phyloP scores from a whole-genome alignment of 2,329 filamentous ascomycete genomes.

The Mollisia scopiformis region DNA sequence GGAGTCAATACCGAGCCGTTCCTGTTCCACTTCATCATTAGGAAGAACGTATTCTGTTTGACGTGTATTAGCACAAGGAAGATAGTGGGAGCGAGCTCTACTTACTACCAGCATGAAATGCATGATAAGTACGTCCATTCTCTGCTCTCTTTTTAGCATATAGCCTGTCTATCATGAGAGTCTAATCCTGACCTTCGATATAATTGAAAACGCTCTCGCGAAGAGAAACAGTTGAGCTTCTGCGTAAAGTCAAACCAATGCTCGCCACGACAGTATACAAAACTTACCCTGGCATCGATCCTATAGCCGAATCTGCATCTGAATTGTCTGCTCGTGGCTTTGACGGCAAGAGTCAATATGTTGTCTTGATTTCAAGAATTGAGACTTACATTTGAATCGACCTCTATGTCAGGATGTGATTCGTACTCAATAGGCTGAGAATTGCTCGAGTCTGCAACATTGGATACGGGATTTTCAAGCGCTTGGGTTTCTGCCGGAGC shows the following conservation, averaged over 20 bases:
- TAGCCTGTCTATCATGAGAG: neutral
- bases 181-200: neutral
- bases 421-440: neutral
- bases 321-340: neutral
- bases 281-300: neutral
- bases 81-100: neutral
- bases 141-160: slow-evolving; percentile 31
- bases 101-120: slow-evolving; percentile 42
- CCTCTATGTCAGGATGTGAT: neutral
- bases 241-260: neutral
- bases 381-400: neutral
- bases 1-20: slow-evolving; percentile 16
- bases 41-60: slow-evolving; percentile 30
- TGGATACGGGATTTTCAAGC: neutral
- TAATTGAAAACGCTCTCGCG: neutral
- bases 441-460: neutral
- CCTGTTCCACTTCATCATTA: slow-evolving; percentile 27
- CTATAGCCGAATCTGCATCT: neutral
- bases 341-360: neutral
- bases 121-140: slow-evolving; percentile 52
- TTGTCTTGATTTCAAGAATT: neutral
- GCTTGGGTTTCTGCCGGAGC: neutral
- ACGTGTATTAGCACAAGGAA: neutral
- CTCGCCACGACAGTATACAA: neutral
- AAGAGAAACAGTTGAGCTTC: neutral